Percentiles rank a stretch among this genome's conserved stretches.
These are phyloP conservation scores for Citrus hindsii DNA, from an alignment of 345 rosid genomes.

Conservation along the genomic window DNA sequence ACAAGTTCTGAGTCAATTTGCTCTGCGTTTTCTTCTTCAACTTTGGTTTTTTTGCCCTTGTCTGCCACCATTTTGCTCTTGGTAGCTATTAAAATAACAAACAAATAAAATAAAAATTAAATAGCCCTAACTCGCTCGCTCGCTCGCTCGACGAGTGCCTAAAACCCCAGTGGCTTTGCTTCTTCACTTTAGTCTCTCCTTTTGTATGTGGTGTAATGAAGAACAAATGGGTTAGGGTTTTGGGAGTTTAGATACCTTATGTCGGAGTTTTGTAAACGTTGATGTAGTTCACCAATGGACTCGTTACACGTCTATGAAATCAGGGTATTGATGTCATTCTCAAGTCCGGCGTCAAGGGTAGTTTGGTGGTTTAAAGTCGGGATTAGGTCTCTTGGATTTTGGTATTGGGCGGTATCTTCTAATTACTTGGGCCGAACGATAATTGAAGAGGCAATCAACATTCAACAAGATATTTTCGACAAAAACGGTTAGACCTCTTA, in stretches of 20 bases:
- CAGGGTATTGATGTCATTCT: slow-evolving; percentile 4
- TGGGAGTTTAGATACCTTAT: slow-evolving; percentile 38
- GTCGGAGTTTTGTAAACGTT: not conserved
- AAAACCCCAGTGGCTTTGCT: slow-evolving; percentile 40
- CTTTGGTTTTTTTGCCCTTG: slow-evolving; percentile 81
- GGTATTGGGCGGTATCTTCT: not conserved
- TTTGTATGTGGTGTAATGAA: slow-evolving; percentile 13
- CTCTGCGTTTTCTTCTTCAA: slow-evolving; percentile 65
- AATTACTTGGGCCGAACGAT: not conserved
- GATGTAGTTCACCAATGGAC: not conserved
- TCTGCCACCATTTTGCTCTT: slow-evolving; percentile 60
- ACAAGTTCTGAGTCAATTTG: slow-evolving; percentile 76
- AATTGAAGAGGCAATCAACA: not conserved
- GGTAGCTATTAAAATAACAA: not conserved
- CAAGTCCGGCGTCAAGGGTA: not conserved
- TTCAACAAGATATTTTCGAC: not conserved
- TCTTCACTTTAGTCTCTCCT: not conserved
- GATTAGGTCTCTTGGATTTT: not conserved
- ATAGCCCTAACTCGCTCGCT: slow-evolving; percentile 8
- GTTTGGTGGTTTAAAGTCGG: not conserved
- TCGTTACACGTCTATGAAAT: not conserved
- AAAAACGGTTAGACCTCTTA: too few relatives aligned
- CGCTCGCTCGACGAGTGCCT: slow-evolving; percentile 15
- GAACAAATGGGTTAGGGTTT: slow-evolving; percentile 58
- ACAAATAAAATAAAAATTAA: not conserved